Conservation (phyloP, 2,329 filamentous ascomycete species). For the Aspergillus sp. region DNA sequence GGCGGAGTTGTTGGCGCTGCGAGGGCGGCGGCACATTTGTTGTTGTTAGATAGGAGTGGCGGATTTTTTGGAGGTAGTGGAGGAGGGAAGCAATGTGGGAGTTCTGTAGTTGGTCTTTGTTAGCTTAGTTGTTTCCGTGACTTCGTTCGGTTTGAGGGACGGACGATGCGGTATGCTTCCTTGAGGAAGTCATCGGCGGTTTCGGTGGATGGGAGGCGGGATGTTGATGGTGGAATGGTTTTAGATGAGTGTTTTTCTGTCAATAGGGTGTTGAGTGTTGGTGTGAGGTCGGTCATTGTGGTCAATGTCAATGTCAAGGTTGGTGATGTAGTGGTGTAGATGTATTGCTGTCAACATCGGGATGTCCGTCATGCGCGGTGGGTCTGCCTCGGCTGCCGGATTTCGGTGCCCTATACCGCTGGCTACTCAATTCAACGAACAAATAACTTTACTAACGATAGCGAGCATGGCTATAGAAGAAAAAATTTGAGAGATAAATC, state of each 20-base stretch:
- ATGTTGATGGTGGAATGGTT: constrained; percentile 25
- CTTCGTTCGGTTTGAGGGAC: constrained; percentile 6
- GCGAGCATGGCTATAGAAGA: no score
- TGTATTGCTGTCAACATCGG: constrained; percentile 1
- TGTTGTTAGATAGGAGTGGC: constrained; percentile 85
- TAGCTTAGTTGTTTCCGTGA: background rate
- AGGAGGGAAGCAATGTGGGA: constrained; percentile 75
- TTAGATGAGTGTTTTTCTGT: constrained; percentile 24
- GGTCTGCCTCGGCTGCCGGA: background rate
- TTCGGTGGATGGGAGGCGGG: constrained; percentile 17
- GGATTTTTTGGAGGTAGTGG: constrained; percentile 71
- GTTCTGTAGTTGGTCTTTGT: constrained; percentile 51
- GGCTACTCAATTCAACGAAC: no score
- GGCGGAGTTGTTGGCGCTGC: constrained; percentile 22
- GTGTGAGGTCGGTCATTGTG: constrained; percentile 39
- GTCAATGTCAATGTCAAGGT: background rate
- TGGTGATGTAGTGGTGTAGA: background rate
- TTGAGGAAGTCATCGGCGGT: constrained; percentile 78
- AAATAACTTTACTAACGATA: no score
- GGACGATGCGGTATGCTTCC: constrained; percentile 86
- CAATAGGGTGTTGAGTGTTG: constrained; percentile 30
- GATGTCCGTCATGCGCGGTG: background rate
- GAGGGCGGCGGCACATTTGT: constrained; percentile 55
- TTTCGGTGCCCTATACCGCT: background rate
- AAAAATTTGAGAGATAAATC: no score